phyloP scores from a whole-genome alignment of 163 green algal genomes.

The Chloromonas sp. region DNA sequence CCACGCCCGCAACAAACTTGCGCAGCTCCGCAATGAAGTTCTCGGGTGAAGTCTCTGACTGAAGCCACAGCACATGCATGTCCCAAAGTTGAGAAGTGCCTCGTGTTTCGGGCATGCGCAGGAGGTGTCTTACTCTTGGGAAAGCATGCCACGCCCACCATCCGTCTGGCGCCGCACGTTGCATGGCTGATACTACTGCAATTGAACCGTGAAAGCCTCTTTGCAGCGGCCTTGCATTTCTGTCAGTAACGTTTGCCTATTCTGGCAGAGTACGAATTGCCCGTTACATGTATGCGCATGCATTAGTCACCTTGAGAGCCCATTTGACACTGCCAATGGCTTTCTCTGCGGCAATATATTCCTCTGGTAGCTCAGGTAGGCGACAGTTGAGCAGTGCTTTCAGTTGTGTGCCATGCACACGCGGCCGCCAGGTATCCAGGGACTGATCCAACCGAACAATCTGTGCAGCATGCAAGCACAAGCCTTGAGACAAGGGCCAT shows the following conservation, averaged over 20 bases:
- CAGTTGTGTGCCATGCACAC: constrained; percentile 41
- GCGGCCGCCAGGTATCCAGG: constrained; percentile 43
- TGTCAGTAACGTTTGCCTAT: too few relatives aligned
- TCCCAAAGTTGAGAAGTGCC: too few relatives aligned
- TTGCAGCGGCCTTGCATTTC: too few relatives aligned
- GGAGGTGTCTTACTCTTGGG: too few relatives aligned
- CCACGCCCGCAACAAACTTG: constrained; percentile 31
- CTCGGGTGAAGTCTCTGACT: constrained; percentile 21
- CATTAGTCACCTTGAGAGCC: background rate
- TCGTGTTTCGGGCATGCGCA: too few relatives aligned
- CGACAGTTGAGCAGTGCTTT: constrained; percentile 27
- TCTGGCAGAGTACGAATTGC: too few relatives aligned
- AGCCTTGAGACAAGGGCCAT: too few relatives aligned
- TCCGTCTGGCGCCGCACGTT: too few relatives aligned
- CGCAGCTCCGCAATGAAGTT: constrained; percentile 23
- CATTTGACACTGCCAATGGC: constrained; percentile 3
- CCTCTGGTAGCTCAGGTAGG: constrained; percentile 35
- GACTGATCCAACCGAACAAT: constrained; percentile 18
- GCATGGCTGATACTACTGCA: too few relatives aligned
- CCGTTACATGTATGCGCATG: too few relatives aligned
- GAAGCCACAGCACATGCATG: background rate
- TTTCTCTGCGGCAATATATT: constrained; percentile 20
- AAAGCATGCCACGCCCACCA: too few relatives aligned
- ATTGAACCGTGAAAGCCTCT: too few relatives aligned
- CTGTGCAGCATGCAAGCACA: background rate